phyloP scores from a whole-genome alignment of 306 rosid species.

The Phaseolus lunatus region DNA sequence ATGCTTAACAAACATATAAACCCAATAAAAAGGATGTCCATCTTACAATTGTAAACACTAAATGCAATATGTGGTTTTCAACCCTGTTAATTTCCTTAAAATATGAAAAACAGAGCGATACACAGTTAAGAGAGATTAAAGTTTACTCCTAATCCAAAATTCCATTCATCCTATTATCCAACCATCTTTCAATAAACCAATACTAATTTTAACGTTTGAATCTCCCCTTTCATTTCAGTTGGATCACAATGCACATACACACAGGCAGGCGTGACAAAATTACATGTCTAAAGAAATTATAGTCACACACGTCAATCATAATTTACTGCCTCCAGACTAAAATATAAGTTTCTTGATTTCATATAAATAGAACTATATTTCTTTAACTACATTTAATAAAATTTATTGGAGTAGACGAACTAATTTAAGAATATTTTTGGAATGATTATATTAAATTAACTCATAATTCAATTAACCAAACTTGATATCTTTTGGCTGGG shows the following conservation, averaged over 20 bases:
- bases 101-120: neutral
- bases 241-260: neutral
- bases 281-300: neutral
- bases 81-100: neutral
- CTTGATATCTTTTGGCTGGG: no score
- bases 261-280: neutral
- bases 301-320: neutral
- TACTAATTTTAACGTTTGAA: neutral
- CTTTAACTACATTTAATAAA: no score
- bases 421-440: no score
- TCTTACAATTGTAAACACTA: neutral
- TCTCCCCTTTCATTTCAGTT: neutral
- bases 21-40: neutral
- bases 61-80: neutral
- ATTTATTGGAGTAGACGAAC: no score
- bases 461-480: no score
- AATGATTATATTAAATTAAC: no score
- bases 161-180: neutral
- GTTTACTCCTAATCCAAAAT: neutral
- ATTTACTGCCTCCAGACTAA: neutral
- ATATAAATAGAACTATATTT: no score
- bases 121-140: neutral
- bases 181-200: neutral
- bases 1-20: conserved; percentile 8
- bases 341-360: no score